Percentiles rank a stretch among this genome's conserved stretches.
phyloP scores from a whole-genome alignment of 2,329 filamentous ascomycete species.

The Colletotrichum trifolii region DNA sequence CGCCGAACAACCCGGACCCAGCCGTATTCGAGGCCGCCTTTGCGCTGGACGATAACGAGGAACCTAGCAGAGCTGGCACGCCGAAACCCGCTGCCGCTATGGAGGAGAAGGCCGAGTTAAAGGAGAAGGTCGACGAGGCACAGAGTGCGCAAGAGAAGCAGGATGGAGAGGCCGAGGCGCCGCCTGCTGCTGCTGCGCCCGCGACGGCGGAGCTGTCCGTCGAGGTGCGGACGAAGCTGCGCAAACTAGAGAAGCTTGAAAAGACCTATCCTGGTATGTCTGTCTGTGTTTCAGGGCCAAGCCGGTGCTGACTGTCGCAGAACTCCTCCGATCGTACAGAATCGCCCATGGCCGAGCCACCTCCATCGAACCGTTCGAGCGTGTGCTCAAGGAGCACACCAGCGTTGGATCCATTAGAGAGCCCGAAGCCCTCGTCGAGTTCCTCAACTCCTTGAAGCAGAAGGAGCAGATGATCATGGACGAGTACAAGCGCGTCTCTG shows the following conservation, averaged over 20 bases:
- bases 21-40: conserved; percentile 89
- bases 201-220: conserved; percentile 70
- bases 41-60: conserved; percentile 85
- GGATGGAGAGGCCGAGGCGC: conserved; percentile 37
- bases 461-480: conserved; percentile 95
- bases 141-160: conserved; percentile 41
- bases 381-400: conserved; percentile 89
- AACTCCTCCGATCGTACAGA: conserved; percentile 90
- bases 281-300: background rate
- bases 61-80: conserved; percentile 70
- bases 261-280: conserved; percentile 81
- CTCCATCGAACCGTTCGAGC: conserved; percentile 93
- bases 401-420: conserved; percentile 90
- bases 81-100: conserved; percentile 56
- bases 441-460: conserved; percentile 85
- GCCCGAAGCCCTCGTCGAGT: conserved; percentile 86
- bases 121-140: conserved; percentile 38
- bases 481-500: conserved; percentile 87
- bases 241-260: conserved; percentile 91
- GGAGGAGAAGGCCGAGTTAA: conserved; percentile 40
- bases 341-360: conserved; percentile 88
- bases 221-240: conserved; percentile 79
- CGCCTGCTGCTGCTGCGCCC: conserved; percentile 35
- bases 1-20: conserved; percentile 76
- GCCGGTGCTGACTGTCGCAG: conserved; percentile 53